A percentile compares a stretch with the other conserved stretches of the same genome.
These are phyloP conservation scores for Xanthoceras sorbifolium DNA, from an alignment of 345 rosid species.

Conservation along the genomic window DNA sequence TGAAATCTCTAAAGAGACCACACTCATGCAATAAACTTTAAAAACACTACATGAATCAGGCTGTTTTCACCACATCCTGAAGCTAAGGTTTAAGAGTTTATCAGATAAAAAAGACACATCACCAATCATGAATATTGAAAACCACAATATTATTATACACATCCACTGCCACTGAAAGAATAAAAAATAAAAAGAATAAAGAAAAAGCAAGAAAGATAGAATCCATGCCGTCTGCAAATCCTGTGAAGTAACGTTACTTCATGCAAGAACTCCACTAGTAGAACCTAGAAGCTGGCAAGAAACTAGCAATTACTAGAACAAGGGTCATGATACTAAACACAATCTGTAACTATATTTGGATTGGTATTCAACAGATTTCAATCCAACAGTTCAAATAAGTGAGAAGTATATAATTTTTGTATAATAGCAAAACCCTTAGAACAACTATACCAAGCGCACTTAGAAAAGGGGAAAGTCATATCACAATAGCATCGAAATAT, in stretches of 20 bases:
- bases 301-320: not conserved
- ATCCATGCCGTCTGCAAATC: not conserved
- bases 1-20: not conserved
- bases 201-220: not conserved
- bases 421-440: not conserved
- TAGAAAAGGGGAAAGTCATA: not conserved
- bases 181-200: not conserved
- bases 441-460: not conserved
- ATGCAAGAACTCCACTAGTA: not conserved
- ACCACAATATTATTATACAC: not conserved
- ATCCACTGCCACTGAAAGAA: not conserved
- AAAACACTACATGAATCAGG: not conserved
- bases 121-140: not conserved
- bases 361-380: not conserved
- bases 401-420: not conserved
- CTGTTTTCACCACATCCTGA: not conserved
- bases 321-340: not conserved
- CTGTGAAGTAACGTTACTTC: not conserved
- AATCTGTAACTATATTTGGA: not conserved
- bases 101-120: not conserved
- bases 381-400: not conserved
- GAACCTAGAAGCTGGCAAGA: not conserved
- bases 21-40: not conserved
- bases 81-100: not conserved
- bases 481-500: not conserved